These are phyloP conservation scores for Glycine tomentella DNA, from an alignment of 306 rosid species.

Conservation along the genomic window DNA sequence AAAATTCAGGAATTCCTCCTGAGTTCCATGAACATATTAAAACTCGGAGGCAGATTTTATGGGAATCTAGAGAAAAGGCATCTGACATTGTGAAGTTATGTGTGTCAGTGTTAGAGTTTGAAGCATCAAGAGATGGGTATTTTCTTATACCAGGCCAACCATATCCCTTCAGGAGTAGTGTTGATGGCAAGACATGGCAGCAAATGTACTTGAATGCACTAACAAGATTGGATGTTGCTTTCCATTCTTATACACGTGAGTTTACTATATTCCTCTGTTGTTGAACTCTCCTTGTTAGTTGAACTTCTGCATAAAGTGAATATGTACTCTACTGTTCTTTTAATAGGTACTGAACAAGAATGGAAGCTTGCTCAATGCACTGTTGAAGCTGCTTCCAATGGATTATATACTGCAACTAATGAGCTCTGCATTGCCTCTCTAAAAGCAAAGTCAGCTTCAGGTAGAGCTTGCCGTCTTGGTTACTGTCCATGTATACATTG, in stretches of 20 bases:
- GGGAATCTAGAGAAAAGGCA: conserved; percentile 86
- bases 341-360: conserved; percentile 90
- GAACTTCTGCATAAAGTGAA: conserved; percentile 33
- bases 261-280: conserved; percentile 40
- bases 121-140: conserved; percentile 89
- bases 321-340: conserved; percentile 48
- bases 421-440: conserved; percentile 79
- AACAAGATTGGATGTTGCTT: conserved; percentile 78
- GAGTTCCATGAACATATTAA: conserved; percentile 87
- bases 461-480: conserved; percentile 52
- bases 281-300: conserved; percentile 33
- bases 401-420: conserved; percentile 73
- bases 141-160: conserved; percentile 71
- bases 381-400: conserved; percentile 88
- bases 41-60: conserved; percentile 73
- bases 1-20: conserved; percentile 88
- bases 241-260: conserved; percentile 86
- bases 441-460: conserved; percentile 91
- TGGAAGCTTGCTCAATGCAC: conserved; percentile 91
- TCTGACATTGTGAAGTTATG: conserved; percentile 77
- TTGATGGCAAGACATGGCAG: conserved; percentile 88
- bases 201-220: conserved; percentile 79
- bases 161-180: conserved; percentile 60
- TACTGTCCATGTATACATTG: conserved; percentile 30
- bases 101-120: conserved; percentile 83